phyloP scores from a whole-genome alignment of 73 alveolate genomes.

The Chromera velia region DNA sequence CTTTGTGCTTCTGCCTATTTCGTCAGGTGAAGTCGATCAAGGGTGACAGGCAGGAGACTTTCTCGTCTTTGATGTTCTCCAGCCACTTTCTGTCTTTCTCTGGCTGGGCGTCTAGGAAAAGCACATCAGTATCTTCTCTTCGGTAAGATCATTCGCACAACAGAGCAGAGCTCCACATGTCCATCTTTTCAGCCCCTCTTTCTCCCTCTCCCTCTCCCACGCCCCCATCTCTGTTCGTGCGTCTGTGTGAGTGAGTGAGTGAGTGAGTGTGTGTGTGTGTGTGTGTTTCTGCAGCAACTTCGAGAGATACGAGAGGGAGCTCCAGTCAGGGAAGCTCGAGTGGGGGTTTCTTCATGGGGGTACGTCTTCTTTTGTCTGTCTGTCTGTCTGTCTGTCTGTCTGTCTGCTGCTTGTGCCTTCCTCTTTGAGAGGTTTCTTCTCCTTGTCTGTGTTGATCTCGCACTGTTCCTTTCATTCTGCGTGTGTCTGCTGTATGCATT shows the following conservation, averaged over 20 bases:
- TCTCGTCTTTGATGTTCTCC: too few species aligned
- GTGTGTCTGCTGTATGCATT: too few species aligned
- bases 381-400: too few species aligned
- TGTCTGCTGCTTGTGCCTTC: too few species aligned
- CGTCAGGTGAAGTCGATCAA: not conserved
- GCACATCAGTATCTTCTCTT: not conserved
- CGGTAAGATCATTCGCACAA: not conserved
- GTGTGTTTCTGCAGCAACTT: conserved; percentile 12
- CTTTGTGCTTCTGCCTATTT: not conserved
- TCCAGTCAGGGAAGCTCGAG: conserved; percentile 32
- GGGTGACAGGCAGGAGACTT: too few species aligned
- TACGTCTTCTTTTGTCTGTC: too few species aligned
- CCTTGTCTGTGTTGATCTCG: too few species aligned
- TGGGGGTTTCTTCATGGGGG: conserved; percentile 4
- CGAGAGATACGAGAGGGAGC: conserved; percentile 47
- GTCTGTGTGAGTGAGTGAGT: not conserved
- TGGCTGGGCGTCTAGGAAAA: too few species aligned
- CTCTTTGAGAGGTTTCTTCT: too few species aligned
- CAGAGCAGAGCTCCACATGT: not conserved
- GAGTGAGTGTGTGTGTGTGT: not conserved
- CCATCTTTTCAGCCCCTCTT: not conserved
- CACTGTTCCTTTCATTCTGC: too few species aligned
- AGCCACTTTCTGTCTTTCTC: too few species aligned
- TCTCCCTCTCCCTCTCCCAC: not conserved
- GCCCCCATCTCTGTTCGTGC: not conserved